These are phyloP conservation scores for Phytophthora colocasiae DNA, from an alignment of 352 stramenopile species.

Conservation along the genomic window DNA sequence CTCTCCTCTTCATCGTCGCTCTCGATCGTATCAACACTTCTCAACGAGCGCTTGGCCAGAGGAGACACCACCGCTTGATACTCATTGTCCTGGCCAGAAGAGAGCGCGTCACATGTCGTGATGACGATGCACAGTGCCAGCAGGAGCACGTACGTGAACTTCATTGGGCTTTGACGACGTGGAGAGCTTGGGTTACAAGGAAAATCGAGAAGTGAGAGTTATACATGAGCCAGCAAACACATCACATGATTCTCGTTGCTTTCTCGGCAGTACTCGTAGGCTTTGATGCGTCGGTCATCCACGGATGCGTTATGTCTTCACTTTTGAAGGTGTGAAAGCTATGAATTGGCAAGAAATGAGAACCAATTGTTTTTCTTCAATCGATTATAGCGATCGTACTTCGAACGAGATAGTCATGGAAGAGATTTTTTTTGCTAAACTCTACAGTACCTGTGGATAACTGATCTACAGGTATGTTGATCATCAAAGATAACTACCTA, in stretches of 20 bases:
- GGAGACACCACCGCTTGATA: not conserved
- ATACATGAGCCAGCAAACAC: not conserved
- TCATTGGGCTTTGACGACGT: not conserved
- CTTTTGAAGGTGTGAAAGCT: too few species aligned
- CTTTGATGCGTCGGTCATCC: not conserved
- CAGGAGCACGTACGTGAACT: not conserved
- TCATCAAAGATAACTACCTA: too few species aligned
- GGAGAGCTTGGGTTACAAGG: not conserved
- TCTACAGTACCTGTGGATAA: too few species aligned
- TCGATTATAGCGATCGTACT: too few species aligned
- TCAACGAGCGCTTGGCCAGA: not conserved
- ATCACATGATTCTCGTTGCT: not conserved
- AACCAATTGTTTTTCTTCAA: too few species aligned
- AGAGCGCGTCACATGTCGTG: not conserved
- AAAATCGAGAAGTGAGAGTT: not conserved
- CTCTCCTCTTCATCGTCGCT: not conserved
- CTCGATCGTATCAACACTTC: not conserved
- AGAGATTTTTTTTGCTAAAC: too few species aligned
- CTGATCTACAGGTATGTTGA: too few species aligned
- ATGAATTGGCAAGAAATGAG: too few species aligned
- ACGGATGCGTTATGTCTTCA: not conserved
- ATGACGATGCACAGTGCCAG: not conserved
- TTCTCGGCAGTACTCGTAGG: not conserved
- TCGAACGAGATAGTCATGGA: too few species aligned
- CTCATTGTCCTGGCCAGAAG: not conserved